These are phyloP conservation scores for Fraxinus velutina DNA, from an alignment of 305 asterid species.

Conservation along the genomic window DNA sequence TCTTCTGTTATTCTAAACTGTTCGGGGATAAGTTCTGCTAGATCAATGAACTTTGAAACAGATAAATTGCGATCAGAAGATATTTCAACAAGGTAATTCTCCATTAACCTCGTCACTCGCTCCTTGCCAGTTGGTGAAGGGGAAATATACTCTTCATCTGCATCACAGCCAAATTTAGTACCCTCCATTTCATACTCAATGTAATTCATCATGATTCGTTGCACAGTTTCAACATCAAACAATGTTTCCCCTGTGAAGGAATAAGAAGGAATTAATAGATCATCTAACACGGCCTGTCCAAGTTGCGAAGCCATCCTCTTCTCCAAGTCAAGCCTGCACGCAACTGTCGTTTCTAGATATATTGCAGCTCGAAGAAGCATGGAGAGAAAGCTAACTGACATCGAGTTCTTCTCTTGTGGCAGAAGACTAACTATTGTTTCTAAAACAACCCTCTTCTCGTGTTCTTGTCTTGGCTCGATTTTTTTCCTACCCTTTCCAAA, in stretches of 20 bases:
- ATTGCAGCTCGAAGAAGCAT: constrained; percentile 84
- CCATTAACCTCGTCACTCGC: constrained; percentile 47
- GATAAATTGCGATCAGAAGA: constrained; percentile 70
- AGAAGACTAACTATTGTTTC: constrained; percentile 86
- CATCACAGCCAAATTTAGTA: constrained; percentile 21
- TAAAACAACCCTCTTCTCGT: constrained; percentile 71
- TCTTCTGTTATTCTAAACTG: constrained; percentile 57
- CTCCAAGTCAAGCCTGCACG: constrained; percentile 88
- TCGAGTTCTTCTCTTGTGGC: constrained; percentile 63
- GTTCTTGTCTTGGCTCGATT: constrained; percentile 64
- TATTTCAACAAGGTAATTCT: constrained; percentile 73
- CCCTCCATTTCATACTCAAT: constrained; percentile 54
- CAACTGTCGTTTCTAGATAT: constrained; percentile 64
- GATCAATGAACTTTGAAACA: constrained; percentile 52
- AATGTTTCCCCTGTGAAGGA: constrained; percentile 67
- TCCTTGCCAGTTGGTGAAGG: constrained; percentile 18
- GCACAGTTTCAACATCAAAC: constrained; percentile 76
- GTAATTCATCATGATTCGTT: constrained; percentile 54
- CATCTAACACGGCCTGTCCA: constrained; percentile 81
- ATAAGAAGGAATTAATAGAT: constrained; percentile 71
- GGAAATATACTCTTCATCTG: constrained; percentile 38
- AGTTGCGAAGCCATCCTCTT: constrained; percentile 70
- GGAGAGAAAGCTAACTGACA: constrained; percentile 81
- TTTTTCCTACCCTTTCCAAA: constrained; percentile 72
- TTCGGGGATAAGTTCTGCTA: constrained; percentile 77